phyloP scores from a whole-genome alignment of 2,329 filamentous ascomycete genomes.

The Fusarium phyllophilum region DNA sequence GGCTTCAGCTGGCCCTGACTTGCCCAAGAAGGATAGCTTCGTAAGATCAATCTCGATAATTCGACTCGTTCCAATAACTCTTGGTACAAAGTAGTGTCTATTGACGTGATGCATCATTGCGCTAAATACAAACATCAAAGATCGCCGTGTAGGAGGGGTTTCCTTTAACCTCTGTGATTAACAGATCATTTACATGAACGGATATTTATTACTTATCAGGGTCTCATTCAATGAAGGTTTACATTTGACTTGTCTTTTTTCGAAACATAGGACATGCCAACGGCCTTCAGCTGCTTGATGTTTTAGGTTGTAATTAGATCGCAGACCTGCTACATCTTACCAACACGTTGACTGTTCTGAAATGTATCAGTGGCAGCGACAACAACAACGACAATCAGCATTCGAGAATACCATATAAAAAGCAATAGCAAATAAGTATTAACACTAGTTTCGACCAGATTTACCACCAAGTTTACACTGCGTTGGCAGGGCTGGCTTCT shows the following conservation, averaged over 20 bases:
- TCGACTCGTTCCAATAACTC: background rate
- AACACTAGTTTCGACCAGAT: background rate
- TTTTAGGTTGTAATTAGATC: no score
- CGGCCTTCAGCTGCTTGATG: no score
- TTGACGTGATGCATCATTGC: no score
- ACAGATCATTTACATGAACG: background rate
- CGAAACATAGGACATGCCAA: background rate
- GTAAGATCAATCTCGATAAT: background rate
- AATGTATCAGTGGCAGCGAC: background rate
- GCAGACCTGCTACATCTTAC: background rate
- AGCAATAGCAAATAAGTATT: accelerated
- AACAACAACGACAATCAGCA: background rate
- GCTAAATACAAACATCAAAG: background rate
- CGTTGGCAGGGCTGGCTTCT: background rate
- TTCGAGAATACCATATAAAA: accelerated
- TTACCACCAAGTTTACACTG: background rate
- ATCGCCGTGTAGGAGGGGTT: background rate
- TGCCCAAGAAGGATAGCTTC: background rate
- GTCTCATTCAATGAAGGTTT: accelerated
- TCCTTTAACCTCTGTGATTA: no score
- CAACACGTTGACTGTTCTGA: no score
- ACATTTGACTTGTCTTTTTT: background rate
- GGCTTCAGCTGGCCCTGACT: background rate
- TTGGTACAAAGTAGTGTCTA: background rate
- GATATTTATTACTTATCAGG: background rate